These are phyloP conservation scores for Metschnikowia hibisci DNA, from an alignment of 805 yeast species.

Conservation along the genomic window DNA sequence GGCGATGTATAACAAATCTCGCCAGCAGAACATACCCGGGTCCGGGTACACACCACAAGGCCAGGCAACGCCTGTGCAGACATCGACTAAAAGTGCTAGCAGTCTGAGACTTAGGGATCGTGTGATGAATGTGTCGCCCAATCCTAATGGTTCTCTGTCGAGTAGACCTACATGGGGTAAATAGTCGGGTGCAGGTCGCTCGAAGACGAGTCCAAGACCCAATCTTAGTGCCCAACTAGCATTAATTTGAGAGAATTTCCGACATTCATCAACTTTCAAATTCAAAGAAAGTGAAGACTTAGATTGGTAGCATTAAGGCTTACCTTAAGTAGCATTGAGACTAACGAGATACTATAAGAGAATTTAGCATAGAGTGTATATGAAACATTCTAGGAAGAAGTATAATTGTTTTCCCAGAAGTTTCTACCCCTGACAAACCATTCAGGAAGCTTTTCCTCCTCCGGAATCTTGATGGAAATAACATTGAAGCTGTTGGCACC, in stretches of 20 bases:
- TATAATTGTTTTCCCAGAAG: slow-evolving; percentile 51
- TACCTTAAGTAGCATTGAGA: no score
- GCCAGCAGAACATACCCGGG: slow-evolving; percentile 36
- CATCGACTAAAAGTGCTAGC: slow-evolving; percentile 12
- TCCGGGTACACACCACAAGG: slow-evolving; percentile 24
- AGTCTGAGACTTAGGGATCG: slow-evolving; percentile 18
- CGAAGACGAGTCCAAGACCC: neutral
- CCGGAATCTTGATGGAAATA: slow-evolving; percentile 52
- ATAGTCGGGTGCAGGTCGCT: slow-evolving; percentile 4
- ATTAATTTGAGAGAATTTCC: neutral
- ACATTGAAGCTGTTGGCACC: slow-evolving; percentile 34
- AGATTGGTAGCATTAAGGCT: no score
- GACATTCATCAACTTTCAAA: no score
- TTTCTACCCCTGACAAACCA: slow-evolving; percentile 71
- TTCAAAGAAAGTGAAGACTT: no score
- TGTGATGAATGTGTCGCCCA: slow-evolving; percentile 12
- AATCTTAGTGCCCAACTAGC: neutral
- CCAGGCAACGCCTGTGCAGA: slow-evolving; percentile 4
- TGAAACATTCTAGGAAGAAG: no score
- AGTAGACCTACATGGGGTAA: slow-evolving; percentile 27
- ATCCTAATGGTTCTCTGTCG: slow-evolving; percentile 4
- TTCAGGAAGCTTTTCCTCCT: slow-evolving; percentile 58
- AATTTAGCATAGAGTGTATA: no score
- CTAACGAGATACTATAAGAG: no score
- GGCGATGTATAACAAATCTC: slow-evolving; percentile 38